Conservation (phyloP, 1,139 yeast species). For the Taphrina communis region DNA sequence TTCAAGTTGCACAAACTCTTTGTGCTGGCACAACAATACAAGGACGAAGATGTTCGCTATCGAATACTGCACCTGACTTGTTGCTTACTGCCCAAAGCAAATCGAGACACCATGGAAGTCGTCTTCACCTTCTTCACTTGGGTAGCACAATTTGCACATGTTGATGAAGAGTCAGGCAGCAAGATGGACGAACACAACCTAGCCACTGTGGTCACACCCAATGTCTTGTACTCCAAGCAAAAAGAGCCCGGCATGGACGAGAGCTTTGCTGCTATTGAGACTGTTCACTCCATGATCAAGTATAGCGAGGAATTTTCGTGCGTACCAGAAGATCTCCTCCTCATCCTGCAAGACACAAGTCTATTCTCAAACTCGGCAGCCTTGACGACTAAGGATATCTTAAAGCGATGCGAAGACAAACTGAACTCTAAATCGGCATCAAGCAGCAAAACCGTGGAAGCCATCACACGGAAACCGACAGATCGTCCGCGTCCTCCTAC, state of each 20-base stretch:
- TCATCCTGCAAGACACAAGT: slow-evolving; percentile 51
- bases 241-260: slow-evolving; percentile 68
- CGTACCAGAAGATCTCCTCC: slow-evolving; percentile 64
- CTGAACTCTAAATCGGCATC: slow-evolving; percentile 26
- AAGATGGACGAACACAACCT: slow-evolving; percentile 96
- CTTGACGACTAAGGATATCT: slow-evolving; percentile 50
- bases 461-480: slow-evolving; percentile 29
- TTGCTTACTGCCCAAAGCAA: slow-evolving; percentile 78
- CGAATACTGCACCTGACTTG: slow-evolving; percentile 72
- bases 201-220: slow-evolving; percentile 95
- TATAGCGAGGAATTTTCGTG: slow-evolving; percentile 79
- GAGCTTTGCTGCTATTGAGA: slow-evolving; percentile 88
- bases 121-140: slow-evolving; percentile 84
- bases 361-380: slow-evolving; percentile 47
- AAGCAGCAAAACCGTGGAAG: slow-evolving; percentile 35
- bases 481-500: slow-evolving; percentile 34
- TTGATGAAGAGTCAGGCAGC: slow-evolving; percentile 85
- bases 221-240: slow-evolving; percentile 65
- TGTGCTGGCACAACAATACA: slow-evolving; percentile 71
- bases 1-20: slow-evolving; percentile 77
- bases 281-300: slow-evolving; percentile 81
- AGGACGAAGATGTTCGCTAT: slow-evolving; percentile 59
- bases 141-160: slow-evolving; percentile 90
- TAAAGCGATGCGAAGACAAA: slow-evolving; percentile 47
- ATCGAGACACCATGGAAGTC: slow-evolving; percentile 87